Evolutionary conservation across 202 grass and related monocot genomes (phyloP).

Genomic region (Schoenoplectus tabernaemontani): DNA sequence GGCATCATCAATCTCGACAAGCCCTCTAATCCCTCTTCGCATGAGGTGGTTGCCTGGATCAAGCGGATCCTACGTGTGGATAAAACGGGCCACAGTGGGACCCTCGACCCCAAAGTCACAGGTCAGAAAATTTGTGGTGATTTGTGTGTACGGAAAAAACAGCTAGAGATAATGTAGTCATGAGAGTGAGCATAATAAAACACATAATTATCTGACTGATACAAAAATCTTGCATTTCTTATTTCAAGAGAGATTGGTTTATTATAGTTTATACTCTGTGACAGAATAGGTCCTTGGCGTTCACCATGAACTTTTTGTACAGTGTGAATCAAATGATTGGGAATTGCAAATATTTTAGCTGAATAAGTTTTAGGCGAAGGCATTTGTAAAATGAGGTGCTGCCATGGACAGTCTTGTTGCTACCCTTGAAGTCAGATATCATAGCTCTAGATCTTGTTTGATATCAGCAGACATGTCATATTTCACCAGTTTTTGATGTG

Average conservation of each 20-base stretch:
- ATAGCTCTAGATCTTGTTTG: background rate
- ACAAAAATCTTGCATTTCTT: background rate
- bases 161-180: background rate
- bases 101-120: slow-evolving; percentile 90
- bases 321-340: background rate
- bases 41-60: slow-evolving; percentile 86
- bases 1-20: slow-evolving; percentile 86
- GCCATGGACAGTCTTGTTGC: background rate
- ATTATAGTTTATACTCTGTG: background rate
- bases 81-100: slow-evolving; percentile 75
- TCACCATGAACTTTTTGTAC: background rate
- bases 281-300: background rate
- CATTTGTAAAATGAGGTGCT: background rate
- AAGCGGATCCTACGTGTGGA: slow-evolving; percentile 62
- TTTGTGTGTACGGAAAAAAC: background rate
- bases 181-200: background rate
- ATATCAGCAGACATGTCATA: background rate
- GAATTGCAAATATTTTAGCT: background rate
- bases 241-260: background rate
- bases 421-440: background rate
- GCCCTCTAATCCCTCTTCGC: slow-evolving; percentile 80
- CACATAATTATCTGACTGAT: background rate
- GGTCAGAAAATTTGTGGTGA: slow-evolving; percentile 19
- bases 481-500: background rate
- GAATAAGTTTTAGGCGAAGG: background rate